Evolutionary conservation across 495 filamentous ascomycete species (phyloP), one percentile per base, ranked within the genome.

Genomic region (Paragyromitra xinjiangensis): DNA sequence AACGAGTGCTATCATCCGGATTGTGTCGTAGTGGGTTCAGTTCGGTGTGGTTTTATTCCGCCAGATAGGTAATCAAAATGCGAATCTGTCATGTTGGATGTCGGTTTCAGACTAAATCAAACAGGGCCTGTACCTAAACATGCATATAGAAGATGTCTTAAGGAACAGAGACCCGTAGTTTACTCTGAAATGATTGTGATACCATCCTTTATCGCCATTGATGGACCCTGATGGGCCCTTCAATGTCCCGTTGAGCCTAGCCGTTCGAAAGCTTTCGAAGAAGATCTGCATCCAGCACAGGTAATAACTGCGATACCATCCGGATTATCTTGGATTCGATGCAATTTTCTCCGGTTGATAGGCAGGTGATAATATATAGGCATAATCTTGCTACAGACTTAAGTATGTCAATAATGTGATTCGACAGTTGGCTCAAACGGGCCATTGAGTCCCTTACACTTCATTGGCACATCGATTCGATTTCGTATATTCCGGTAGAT

Each of bases 131-230:
- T 56, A 68, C 48, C 19, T 42, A 26, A 59, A 37, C 26, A n/a
- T 53, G 50, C 50, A 53, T 22, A n/a, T 7, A 24, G n/a, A 53
- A 19, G 26, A 66, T 66, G 34, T 37, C 29, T 48, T 14, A 3
- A 66, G 64, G 64, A 66, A 66, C 64, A 50, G 64, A 37, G 26
- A 68, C 44, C 48, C 64, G 34, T 55, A 7, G 29, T 29, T 29
- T 26, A 9, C 50, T 29, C 44, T 37, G 14, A 40, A 68, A 55
- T 22, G 6, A 45, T 22, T 34, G 64, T 51, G 44, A 48, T 29
- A 51, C 26, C 44, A 42, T 42, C 34, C n/a, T 22, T 55, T 39
- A 40, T 40, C 12, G n/a, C 9, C 22, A 39, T 55, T 14, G 53
- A 29, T 58, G 6, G 14, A 14, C 24, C 3, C 53, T 58, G 50